Base-by-base conservation (phyloP, 2,329 filamentous ascomycete genomes). In the Cladophialophora immunda region DNA sequence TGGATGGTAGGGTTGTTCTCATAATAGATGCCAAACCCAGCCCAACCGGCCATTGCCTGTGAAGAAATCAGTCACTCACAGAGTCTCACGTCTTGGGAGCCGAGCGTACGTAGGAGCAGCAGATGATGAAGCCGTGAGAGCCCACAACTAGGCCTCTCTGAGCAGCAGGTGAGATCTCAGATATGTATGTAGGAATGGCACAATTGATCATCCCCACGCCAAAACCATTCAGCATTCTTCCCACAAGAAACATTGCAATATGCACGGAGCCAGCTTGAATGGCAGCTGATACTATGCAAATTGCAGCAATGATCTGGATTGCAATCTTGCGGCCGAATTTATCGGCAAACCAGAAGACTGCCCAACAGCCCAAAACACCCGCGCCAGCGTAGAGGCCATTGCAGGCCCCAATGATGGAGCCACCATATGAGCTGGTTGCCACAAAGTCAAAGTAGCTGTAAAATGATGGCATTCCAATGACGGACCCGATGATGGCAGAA, bases 381-480 rank as follows among this genome's bases (percentile, higher is more conserved):
- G 27, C 64, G 5, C 50, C 64, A 1, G 64, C 53, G 38, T 63
- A 66, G 41, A 66, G 38, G 17, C 64, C 64, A 41, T 66, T 66
- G 4, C n/a, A 15, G 8, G 36, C 47, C 25, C 60, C 60, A 29
- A 36, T 36, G 25, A 58, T 45, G 56, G 30, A 34, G 29, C 34
- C 34, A 32, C 29, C 29, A 34, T 58, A 34, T 50, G 19, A 32
- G 34, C 60, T 47, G 19, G 58, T 62, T 5, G 58, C 41, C 9
- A 45, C 38, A 25, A 85, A 77, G 47, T 81, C 68, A 69, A 85
- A 85, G 74, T 80, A 85, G 22, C n/a, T 13, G 38, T 62, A 66
- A 34, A 60, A 66, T n/a, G 64, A 62, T 15, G 64, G 64, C 27
- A 41, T 34, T 9, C 64, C 64, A 38, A 66, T 62, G 27, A 66